A percentile compares a stretch with the other conserved stretches of the same genome.
Evolutionary conservation across 2,329 filamentous ascomycete species (phyloP).

Genomic region (Lasiodiplodia sp.): DNA sequence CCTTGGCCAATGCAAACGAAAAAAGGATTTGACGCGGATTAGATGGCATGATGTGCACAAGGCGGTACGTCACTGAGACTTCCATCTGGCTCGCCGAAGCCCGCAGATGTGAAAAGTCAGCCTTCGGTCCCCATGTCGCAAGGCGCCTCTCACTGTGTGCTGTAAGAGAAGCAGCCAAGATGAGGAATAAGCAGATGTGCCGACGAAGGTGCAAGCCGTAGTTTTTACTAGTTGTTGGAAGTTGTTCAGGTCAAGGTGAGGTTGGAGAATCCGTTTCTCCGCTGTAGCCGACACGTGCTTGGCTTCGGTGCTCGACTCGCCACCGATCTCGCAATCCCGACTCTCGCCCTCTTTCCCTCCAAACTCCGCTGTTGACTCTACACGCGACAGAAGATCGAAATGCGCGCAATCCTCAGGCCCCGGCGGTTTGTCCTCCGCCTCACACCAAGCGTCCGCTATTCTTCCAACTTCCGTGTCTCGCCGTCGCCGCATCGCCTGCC

Average conservation of each 20-base stretch:
- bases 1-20: neutral
- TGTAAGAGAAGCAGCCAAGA: neutral
- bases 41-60: neutral
- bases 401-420: conserved; percentile 20
- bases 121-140: neutral
- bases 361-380: no score
- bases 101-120: neutral
- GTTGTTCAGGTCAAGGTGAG: neutral
- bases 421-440: conserved; percentile 9
- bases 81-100: neutral
- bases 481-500: conserved; percentile 87
- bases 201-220: neutral
- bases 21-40: neutral
- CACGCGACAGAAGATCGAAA: neutral
- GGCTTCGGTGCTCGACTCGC: conserved; percentile 20
- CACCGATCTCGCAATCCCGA: conserved; percentile 19
- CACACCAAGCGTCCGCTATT: conserved; percentile 18
- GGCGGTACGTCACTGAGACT: neutral
- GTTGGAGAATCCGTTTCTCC: conserved; percentile 29
- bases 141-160: neutral
- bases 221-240: no score
- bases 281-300: conserved; percentile 13
- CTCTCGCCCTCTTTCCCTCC: neutral
- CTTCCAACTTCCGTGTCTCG: conserved; percentile 44
- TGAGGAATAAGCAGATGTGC: neutral